Base-by-base conservation (phyloP, 2,329 filamentous ascomycete species). In the Aspergillus brasiliensis region DNA sequence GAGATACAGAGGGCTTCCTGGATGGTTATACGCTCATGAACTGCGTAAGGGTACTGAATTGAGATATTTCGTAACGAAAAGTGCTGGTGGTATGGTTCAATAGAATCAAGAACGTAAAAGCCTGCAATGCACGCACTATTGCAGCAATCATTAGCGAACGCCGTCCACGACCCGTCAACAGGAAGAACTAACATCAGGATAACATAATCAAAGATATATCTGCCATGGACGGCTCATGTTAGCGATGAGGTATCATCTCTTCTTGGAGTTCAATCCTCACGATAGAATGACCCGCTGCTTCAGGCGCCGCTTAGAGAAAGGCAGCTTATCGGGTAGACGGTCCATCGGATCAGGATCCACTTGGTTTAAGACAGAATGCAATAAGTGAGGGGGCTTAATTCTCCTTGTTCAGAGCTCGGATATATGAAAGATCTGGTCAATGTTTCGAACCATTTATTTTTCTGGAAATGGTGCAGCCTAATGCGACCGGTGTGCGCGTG, bases 191-290 rank as follows among this genome's bases (percentile, higher is more conserved):
- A 85, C 84, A 85, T 69, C 59, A 86, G 82, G 57, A 86, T 84
- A 55, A 84, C 78, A 77, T 86, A 86, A 77, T 86, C 84, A 63
- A 81, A 73, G 61, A 85, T 80, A 68, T 86, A 86, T 67, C 82
- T 85, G 66, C 15, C 10, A 10, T 37, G 21, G 8, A 34, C 44
- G 42, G 25, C 34, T 19, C 49, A 54, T 31, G 37, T 56, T 28
- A 58, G 53, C 55, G 19, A 56, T n/a, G 27, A 19, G 13, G 25
- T 28, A 37, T 5, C 19, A 3, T 37, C 10, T 27, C 2, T 17
- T 11, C 13, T 21, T 10, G n/a, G 38, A 8, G 21, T 52, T 40
- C 23, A 60, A 47, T 55, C 77, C 80, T 69, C 68, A 84, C 82
- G 82, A 84, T 66, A 84, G 78, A 53, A 84, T 75, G 62, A 84